Evolutionary conservation across 345 rosid species (phyloP).

Genomic region (Eucalyptus sideroxylon): DNA sequence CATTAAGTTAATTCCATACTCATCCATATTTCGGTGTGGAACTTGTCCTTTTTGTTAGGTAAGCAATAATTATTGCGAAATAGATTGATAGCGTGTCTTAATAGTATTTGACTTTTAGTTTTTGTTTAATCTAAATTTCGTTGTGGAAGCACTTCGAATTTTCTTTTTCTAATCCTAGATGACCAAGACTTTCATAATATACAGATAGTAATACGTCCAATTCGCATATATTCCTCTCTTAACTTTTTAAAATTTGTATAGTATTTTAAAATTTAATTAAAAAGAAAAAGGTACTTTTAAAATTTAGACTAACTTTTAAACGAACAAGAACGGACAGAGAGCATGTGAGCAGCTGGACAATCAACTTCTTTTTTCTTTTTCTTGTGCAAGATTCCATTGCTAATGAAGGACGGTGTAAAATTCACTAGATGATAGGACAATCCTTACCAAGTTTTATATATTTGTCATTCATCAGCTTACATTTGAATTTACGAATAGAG

Average conservation of each 20-base stretch:
- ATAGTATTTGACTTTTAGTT: not conserved
- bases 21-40: not conserved
- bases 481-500: not conserved
- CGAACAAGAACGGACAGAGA: not conserved
- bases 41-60: not conserved
- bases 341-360: not conserved
- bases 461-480: not conserved
- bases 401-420: not conserved
- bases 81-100: not conserved
- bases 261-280: not conserved
- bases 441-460: not conserved
- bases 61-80: accelerated
- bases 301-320: not conserved
- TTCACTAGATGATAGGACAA: not conserved
- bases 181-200: not conserved
- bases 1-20: not conserved
- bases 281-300: not conserved
- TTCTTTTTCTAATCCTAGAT: not conserved
- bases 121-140: not conserved
- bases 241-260: not conserved
- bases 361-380: not conserved
- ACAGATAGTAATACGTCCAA: not conserved
- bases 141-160: not conserved
- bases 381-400: not conserved
- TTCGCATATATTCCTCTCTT: not conserved